Evolutionary conservation across 2,329 filamentous ascomycete species (phyloP).

Genomic region (Xylariaceae sp.): DNA sequence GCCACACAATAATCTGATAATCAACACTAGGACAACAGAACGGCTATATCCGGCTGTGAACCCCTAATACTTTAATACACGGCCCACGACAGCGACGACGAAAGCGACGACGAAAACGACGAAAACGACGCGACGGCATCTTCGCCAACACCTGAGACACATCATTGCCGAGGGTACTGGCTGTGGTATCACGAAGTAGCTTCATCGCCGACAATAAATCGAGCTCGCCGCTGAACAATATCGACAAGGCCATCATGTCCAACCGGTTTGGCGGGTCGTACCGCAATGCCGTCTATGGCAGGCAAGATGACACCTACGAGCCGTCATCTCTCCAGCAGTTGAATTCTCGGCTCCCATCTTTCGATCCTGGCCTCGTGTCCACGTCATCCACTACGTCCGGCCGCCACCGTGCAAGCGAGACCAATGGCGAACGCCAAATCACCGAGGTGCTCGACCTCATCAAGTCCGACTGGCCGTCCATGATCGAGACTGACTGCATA

Average conservation of each 20-base stretch:
- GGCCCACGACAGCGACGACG: neutral
- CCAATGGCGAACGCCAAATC: constrained; percentile 53
- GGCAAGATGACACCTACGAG: constrained; percentile 45
- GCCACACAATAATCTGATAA: too few relatives aligned
- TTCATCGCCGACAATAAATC: neutral
- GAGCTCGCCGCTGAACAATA: constrained; percentile 22
- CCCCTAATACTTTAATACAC: neutral
- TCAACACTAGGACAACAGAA: too few relatives aligned
- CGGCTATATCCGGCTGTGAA: neutral
- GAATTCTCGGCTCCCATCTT: constrained; percentile 31
- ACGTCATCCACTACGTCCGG: constrained; percentile 23
- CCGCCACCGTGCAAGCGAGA: constrained; percentile 29
- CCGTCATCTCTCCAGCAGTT: constrained; percentile 33
- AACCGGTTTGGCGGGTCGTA: constrained; percentile 46
- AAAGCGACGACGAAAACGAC: neutral
- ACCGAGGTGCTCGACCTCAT: constrained; percentile 72
- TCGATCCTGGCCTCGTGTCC: constrained; percentile 24
- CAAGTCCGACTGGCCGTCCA: constrained; percentile 82
- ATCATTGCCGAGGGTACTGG: neutral
- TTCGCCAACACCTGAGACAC: neutral
- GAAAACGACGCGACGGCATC: neutral
- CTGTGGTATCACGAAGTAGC: neutral
- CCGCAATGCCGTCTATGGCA: constrained; percentile 42
- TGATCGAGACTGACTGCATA: constrained; percentile 82
- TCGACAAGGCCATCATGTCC: constrained; percentile 40